phyloP scores from a whole-genome alignment of 2,329 filamentous ascomycete species.

The Exophiala sideris region DNA sequence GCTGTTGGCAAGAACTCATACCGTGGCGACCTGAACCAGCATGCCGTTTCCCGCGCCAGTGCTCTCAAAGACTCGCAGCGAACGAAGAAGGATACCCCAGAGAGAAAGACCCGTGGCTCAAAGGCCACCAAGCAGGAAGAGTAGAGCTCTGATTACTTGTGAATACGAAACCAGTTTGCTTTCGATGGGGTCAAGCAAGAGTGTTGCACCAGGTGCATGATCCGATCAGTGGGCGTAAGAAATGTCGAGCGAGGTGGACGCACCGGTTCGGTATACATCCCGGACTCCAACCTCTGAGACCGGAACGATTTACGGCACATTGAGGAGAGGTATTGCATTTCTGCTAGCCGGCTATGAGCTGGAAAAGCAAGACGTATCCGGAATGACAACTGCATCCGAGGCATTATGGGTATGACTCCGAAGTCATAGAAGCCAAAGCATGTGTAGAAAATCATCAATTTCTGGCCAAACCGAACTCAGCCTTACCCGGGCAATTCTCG shows the following conservation, averaged over 20 bases:
- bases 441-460: not conserved
- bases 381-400: not conserved
- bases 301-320: no score
- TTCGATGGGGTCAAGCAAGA: no score
- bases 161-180: no score
- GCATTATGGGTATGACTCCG: not conserved
- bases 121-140: conserved; percentile 68
- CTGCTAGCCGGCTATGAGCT: no score
- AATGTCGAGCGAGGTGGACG: no score
- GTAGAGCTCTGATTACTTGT: conserved; percentile 7
- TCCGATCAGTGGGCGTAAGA: no score
- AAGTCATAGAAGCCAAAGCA: not conserved
- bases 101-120: conserved; percentile 72
- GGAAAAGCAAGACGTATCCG: not conserved
- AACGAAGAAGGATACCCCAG: conserved; percentile 70
- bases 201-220: no score
- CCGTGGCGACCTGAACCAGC: conserved; percentile 71
- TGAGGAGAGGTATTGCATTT: no score
- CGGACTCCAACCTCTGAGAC: no score
- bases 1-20: conserved; percentile 79
- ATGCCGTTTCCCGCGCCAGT: conserved; percentile 80
- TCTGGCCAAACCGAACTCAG: conserved; percentile 3
- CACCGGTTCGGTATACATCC: no score
- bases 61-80: conserved; percentile 78
- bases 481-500: conserved; percentile 23